Conservation (phyloP, 257 asterid genomes). For the Petunia secreta region DNA sequence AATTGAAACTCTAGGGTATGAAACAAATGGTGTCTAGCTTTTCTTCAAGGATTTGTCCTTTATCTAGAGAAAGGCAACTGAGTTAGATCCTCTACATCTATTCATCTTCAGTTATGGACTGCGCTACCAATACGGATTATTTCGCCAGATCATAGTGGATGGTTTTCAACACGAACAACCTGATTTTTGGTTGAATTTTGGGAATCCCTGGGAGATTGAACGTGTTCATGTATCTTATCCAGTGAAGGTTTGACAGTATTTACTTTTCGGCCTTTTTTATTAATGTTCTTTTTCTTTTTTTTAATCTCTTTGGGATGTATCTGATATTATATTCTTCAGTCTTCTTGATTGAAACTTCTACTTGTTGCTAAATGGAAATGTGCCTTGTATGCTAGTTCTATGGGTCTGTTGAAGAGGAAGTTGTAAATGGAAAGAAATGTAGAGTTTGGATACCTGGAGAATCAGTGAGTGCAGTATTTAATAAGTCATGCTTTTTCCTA, state of each 20-base stretch:
- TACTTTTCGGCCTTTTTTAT: conserved; percentile 20
- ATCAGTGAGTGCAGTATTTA: conserved; percentile 42
- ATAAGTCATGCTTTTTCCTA: conserved; percentile 8
- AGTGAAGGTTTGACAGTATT: conserved; percentile 50
- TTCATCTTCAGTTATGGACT: conserved; percentile 49
- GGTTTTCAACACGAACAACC: conserved; percentile 62
- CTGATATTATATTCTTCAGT: conserved; percentile 18
- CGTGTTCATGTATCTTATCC: conserved; percentile 59
- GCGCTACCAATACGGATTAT: conserved; percentile 59
- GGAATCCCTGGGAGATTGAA: conserved; percentile 65
- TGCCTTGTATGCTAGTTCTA: conserved; percentile 41
- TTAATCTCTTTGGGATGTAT: background rate
- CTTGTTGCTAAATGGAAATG: conserved; percentile 24
- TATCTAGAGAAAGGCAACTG: conserved; percentile 15
- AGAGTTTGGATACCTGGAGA: conserved; percentile 58
- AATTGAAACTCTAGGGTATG: background rate
- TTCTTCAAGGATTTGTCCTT: background rate
- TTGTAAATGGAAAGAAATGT: conserved; percentile 40
- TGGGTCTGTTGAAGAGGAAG: conserved; percentile 53
- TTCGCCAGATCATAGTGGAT: conserved; percentile 56
- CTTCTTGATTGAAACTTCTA: conserved; percentile 29
- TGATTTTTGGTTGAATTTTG: conserved; percentile 59
- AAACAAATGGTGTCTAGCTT: conserved; percentile 6
- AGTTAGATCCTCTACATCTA: conserved; percentile 26
- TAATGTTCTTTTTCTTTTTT: background rate